phyloP scores from a whole-genome alignment of 139 green algal genomes.

The Chlorella sp. region DNA sequence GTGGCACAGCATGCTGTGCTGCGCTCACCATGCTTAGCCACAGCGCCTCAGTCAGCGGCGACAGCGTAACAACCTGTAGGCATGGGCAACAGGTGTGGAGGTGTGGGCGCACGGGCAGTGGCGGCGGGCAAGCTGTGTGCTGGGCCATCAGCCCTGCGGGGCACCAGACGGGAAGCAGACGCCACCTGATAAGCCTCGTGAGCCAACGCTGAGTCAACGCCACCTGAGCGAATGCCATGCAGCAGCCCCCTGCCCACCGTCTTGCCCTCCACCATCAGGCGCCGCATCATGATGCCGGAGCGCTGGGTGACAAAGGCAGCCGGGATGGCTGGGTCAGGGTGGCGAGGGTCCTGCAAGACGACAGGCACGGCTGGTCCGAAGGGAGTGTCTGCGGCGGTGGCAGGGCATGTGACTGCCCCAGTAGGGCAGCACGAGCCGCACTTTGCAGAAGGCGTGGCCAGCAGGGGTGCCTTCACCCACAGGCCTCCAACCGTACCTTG shows the following conservation, averaged over 20 bases:
- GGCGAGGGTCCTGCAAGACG: constrained; percentile 17
- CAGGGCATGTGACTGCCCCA: neutral
- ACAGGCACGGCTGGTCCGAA: neutral
- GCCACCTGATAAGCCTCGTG: too few species aligned
- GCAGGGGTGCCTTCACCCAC: neutral
- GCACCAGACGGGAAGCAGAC: neutral
- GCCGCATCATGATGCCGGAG: constrained; percentile 72
- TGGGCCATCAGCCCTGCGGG: neutral
- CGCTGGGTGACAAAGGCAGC: constrained; percentile 79
- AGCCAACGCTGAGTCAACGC: too few species aligned
- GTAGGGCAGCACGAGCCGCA: neutral
- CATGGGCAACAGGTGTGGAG: neutral
- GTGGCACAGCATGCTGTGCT: neutral
- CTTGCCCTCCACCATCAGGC: constrained; percentile 47
- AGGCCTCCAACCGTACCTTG: constrained; percentile 40
- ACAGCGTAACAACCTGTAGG: constrained; percentile 11
- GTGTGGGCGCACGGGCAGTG: neutral
- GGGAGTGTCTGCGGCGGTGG: too few species aligned
- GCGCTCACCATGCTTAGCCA: constrained; percentile 71
- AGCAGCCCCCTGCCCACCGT: constrained; percentile 21
- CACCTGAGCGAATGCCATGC: too few species aligned
- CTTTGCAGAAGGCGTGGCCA: neutral
- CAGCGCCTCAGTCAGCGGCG: constrained; percentile 47
- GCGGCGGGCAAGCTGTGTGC: too few species aligned
- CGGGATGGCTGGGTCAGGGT: constrained; percentile 75